These are phyloP conservation scores for Phialophora chinensis DNA, from an alignment of 2,329 filamentous ascomycete genomes.

Conservation along the genomic window DNA sequence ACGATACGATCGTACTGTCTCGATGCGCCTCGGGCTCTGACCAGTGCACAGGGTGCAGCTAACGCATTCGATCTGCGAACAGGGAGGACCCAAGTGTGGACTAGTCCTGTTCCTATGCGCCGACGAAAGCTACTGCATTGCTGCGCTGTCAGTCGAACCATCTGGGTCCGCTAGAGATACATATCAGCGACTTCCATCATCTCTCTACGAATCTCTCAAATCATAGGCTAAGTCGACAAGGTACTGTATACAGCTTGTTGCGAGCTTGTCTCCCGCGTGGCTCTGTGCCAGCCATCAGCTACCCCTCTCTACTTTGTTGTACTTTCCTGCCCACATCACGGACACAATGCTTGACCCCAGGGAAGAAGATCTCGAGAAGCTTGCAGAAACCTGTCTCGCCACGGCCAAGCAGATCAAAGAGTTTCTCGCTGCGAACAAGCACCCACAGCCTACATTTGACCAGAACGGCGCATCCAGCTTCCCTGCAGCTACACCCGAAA, in stretches of 20 bases:
- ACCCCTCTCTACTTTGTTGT: background rate
- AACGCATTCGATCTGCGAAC: conserved; percentile 1
- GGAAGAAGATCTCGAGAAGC: conserved; percentile 33
- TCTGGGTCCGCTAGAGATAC: conserved; percentile 1
- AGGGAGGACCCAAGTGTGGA: background rate
- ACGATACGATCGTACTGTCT: background rate
- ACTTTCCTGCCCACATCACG: background rate
- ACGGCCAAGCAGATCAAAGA: conserved; percentile 34
- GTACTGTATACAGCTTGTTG: background rate
- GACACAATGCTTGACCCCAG: conserved; percentile 25
- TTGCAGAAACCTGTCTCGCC: conserved; percentile 35
- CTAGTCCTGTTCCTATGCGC: conserved; percentile 12
- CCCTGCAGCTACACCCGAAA: conserved; percentile 26
- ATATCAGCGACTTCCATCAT: background rate
- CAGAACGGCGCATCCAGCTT: conserved; percentile 32
- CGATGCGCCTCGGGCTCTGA: background rate
- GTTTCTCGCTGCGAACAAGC: conserved; percentile 30
- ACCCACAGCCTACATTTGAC: conserved; percentile 31
- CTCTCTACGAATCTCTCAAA: background rate
- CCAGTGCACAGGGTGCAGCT: background rate
- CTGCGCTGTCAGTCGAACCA: conserved; percentile 23
- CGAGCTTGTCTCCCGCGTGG: background rate
- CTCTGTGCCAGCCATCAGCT: background rate
- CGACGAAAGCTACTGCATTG: conserved; percentile 25
- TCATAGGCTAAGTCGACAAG: background rate